Conservation (phyloP, 352 stramenopile species). For the Phytophthora aleatoria region DNA sequence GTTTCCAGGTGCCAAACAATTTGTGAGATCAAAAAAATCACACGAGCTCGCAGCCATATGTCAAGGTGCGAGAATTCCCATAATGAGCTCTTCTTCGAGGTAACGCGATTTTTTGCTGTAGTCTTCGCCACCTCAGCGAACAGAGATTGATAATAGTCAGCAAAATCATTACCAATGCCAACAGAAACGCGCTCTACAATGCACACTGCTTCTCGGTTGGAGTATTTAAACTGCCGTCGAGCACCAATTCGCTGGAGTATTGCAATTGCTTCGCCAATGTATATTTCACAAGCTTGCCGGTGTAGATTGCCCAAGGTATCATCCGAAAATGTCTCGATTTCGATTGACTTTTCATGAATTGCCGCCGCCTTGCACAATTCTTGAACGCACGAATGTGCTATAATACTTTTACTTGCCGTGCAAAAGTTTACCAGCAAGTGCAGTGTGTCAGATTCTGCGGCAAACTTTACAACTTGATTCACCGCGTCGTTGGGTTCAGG, state of each 20-base stretch:
- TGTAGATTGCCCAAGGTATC: slow-evolving; percentile 16
- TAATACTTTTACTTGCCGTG: slow-evolving; percentile 15
- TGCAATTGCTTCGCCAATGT: slow-evolving; percentile 34
- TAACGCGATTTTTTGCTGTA: background rate
- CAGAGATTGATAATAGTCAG: slow-evolving; percentile 5
- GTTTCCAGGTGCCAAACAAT: slow-evolving; percentile 27
- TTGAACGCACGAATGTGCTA: slow-evolving; percentile 19
- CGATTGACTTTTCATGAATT: background rate
- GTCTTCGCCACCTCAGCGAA: background rate
- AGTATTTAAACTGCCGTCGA: slow-evolving; percentile 27
- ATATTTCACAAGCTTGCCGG: slow-evolving; percentile 29
- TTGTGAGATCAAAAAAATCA: slow-evolving; percentile 20
- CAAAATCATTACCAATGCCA: slow-evolving; percentile 4
- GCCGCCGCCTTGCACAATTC: slow-evolving; percentile 8
- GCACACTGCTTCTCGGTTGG: slow-evolving; percentile 11
- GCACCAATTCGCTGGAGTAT: slow-evolving; percentile 32
- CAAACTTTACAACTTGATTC: slow-evolving; percentile 6
- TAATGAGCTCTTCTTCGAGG: background rate
- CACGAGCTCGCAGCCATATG: slow-evolving; percentile 8
- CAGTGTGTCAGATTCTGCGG: slow-evolving; percentile 1
- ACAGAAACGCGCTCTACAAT: background rate
- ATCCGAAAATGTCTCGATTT: slow-evolving; percentile 5
- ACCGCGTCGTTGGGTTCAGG: background rate
- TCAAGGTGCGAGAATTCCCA: slow-evolving; percentile 23
- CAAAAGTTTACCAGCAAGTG: slow-evolving; percentile 16